Evolutionary conservation across 805 yeast species (phyloP), one percentile per base, ranked within the genome.

Genomic region (Yarrowia keelungensis): DNA sequence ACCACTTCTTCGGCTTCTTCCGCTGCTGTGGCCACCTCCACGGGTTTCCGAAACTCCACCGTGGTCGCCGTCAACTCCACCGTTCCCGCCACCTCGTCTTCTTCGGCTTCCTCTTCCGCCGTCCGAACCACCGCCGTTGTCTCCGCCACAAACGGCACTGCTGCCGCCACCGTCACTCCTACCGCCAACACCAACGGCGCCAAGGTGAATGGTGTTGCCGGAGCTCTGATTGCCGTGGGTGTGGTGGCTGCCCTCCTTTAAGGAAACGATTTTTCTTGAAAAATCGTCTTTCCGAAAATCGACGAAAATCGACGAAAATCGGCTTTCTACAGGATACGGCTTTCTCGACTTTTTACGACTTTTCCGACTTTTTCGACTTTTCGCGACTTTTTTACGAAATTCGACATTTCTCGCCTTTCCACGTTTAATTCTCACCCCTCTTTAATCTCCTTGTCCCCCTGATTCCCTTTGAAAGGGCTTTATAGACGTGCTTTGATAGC

Each of bases 141-240:
- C 26, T 10, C 47, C 4, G 22, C 42, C 42, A n/a, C 2, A 9
- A 36, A n/a, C 39, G 54, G 39, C 42, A 19, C 42, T 22, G 8
- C 46, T 14, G 9, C 43, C 36, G 36, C 65, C 14, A 26, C 36
- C 3, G 35, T 42, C 12, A 14, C 43, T 22, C 38, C 70, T n/a
- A 11, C 67, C n/a, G 22, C 69, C 26, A 46, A 36, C 50, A 69
- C 70, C 45, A 51, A 58, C 69, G 67, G 71, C 5, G 69, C 69
- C 51, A 49, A 49, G 35, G 71, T 62, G 32, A 47, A 71, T 51
- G 65, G 42, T 2, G 15, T 69, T 54, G 72, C 72, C 42, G 69
- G 69, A 19, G 65, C 71, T 22, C 73, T 67, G 22, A 70, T 67
- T 50, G 73, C 71, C 46, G 51, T 71, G 12, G 65, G 47, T 2